Conservation (phyloP, 495 filamentous ascomycete species). For the Bathelium albidoporum region DNA sequence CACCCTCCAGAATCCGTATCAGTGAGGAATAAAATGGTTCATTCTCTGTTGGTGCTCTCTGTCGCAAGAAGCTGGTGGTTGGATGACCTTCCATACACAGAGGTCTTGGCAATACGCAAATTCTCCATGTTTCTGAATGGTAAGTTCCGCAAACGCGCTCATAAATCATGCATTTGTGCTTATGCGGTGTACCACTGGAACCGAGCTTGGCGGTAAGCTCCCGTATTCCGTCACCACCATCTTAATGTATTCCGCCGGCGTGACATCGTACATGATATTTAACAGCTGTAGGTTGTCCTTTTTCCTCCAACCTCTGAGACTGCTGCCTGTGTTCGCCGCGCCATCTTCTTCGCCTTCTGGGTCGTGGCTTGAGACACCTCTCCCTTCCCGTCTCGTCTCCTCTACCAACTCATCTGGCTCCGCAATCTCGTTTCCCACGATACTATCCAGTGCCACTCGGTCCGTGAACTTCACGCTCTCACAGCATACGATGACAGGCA, state of each 20-base stretch:
- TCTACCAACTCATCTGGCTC: slow-evolving; percentile 50
- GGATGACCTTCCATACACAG: too few relatives aligned
- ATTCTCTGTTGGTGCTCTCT: too few relatives aligned
- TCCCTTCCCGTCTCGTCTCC: slow-evolving; percentile 31
- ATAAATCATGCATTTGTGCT: slow-evolving; percentile 24
- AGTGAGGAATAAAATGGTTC: too few relatives aligned
- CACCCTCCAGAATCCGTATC: too few relatives aligned
- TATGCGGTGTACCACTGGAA: slow-evolving; percentile 51
- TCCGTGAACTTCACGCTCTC: slow-evolving; percentile 96
- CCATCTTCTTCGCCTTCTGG: slow-evolving; percentile 21
- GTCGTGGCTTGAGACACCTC: slow-evolving; percentile 16
- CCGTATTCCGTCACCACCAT: slow-evolving; percentile 90
- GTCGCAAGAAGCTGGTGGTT: too few relatives aligned
- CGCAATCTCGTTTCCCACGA: slow-evolving; percentile 87
- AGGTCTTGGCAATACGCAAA: too few relatives aligned
- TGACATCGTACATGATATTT: slow-evolving; percentile 88
- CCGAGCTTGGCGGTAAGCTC: slow-evolving; percentile 73
- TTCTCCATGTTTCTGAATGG: background rate
- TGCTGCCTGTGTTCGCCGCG: slow-evolving; percentile 12
- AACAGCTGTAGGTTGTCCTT: slow-evolving; percentile 57
- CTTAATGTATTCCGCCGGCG: slow-evolving; percentile 76
- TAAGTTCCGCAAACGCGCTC: background rate
- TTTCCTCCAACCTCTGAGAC: slow-evolving; percentile 48
- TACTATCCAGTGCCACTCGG: slow-evolving; percentile 76
- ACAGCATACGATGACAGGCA: slow-evolving; percentile 82